These are phyloP conservation scores for Viola odorata DNA, from an alignment of 345 rosid genomes.

Conservation along the genomic window DNA sequence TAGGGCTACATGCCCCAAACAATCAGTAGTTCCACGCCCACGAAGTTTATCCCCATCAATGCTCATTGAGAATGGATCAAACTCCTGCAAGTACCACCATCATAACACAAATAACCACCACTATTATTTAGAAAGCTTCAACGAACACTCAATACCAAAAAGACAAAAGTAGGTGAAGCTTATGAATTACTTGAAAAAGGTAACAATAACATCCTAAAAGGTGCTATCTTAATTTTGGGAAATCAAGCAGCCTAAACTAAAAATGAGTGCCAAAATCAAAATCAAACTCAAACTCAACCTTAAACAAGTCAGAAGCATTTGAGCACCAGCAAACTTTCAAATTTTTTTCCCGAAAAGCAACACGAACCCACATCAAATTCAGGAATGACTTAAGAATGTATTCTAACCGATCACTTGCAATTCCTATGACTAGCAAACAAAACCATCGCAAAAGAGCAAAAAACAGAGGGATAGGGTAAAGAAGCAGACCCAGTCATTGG, in stretches of 20 bases:
- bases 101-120: neutral
- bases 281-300: too few species aligned
- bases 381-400: neutral
- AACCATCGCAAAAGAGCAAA: neutral
- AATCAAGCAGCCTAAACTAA: too few species aligned
- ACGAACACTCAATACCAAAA: too few species aligned
- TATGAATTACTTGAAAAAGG: too few species aligned
- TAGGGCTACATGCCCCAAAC: conserved; percentile 94
- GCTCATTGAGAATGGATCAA: conserved; percentile 86
- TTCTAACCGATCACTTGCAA: neutral
- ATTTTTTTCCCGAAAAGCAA: neutral
- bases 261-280: too few species aligned
- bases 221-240: too few species aligned
- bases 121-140: neutral
- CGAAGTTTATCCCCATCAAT: conserved; percentile 85
- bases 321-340: too few species aligned
- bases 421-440: neutral
- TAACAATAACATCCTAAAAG: too few species aligned
- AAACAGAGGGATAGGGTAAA: conserved; percentile 7
- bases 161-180: too few species aligned
- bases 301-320: neutral
- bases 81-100: conserved; percentile 50
- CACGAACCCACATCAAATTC: neutral
- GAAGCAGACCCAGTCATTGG: conserved; percentile 71
- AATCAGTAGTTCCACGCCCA: conserved; percentile 97